Evolutionary conservation across 1,284 basidiomycete genomes (phyloP).

Genomic region (Phlebopus sp.): DNA sequence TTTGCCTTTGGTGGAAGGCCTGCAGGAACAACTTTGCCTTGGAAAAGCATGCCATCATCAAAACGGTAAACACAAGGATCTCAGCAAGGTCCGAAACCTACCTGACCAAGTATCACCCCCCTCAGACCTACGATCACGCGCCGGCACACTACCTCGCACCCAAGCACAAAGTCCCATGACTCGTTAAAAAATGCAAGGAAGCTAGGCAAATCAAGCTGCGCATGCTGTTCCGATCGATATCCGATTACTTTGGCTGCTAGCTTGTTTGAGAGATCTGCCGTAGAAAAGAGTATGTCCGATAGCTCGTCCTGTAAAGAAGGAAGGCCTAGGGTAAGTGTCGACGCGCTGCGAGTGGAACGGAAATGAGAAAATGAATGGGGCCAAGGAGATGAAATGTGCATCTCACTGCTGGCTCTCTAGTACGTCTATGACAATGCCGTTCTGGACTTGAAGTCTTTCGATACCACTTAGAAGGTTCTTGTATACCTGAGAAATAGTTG

Average conservation of each 20-base stretch:
- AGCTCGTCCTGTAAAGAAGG: conserved; percentile 56
- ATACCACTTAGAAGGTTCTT: conserved; percentile 65
- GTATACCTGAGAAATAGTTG: conserved; percentile 63
- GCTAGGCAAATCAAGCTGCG: conserved; percentile 63
- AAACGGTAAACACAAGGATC: conserved; percentile 8
- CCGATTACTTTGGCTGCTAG: conserved; percentile 77
- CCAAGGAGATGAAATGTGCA: neutral
- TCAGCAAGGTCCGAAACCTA: conserved; percentile 26
- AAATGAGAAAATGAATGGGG: conserved; percentile 9
- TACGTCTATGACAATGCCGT: conserved; percentile 58
- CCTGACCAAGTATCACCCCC: conserved; percentile 80
- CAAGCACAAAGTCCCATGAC: conserved; percentile 87
- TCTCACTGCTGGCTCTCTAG: conserved; percentile 50
- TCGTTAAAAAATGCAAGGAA: conserved; percentile 84
- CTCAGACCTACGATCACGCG: conserved; percentile 91
- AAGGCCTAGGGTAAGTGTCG: conserved; percentile 38
- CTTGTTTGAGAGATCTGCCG: conserved; percentile 82
- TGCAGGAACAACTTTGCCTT: conserved; percentile 88
- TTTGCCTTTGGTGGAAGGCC: conserved; percentile 79
- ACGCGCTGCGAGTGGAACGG: conserved; percentile 28
- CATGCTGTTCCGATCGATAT: conserved; percentile 77
- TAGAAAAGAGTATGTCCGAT: conserved; percentile 73
- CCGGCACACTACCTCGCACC: conserved; percentile 80
- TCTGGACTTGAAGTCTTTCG: conserved; percentile 70
- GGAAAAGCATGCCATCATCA: conserved; percentile 3